phyloP scores from a whole-genome alignment of 768 basidiomycete genomes.

The Suillus placidus region DNA sequence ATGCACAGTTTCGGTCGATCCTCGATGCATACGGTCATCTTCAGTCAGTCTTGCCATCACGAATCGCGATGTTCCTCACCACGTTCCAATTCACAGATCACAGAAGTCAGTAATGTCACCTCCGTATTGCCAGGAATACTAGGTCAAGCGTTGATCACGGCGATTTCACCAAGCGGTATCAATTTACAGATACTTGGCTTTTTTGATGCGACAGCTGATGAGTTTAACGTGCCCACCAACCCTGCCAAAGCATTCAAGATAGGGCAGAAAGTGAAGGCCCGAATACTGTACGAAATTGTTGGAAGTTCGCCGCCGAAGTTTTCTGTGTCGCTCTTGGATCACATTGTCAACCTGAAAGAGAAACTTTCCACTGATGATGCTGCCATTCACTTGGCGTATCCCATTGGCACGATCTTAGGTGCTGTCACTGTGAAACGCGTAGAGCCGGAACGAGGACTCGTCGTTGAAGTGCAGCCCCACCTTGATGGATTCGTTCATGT shows the following conservation, averaged over 20 bases:
- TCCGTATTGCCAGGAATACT: slow-evolving; percentile 87
- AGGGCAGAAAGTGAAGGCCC: slow-evolving; percentile 79
- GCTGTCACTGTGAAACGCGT: slow-evolving; percentile 71
- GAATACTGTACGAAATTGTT: slow-evolving; percentile 82
- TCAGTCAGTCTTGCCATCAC: slow-evolving; percentile 46
- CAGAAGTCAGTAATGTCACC: slow-evolving; percentile 69
- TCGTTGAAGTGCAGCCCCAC: slow-evolving; percentile 60
- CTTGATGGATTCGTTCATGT: slow-evolving; percentile 89
- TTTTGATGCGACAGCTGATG: slow-evolving; percentile 89
- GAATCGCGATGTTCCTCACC: slow-evolving; percentile 5
- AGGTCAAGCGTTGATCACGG: slow-evolving; percentile 82
- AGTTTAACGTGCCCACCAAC: slow-evolving; percentile 65
- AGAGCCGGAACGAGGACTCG: slow-evolving; percentile 82
- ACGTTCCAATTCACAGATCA: slow-evolving; percentile 46
- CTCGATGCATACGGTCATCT: slow-evolving; percentile 49
- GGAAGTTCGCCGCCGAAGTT: slow-evolving; percentile 76
- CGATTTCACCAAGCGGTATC: slow-evolving; percentile 71
- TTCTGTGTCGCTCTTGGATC: slow-evolving; percentile 75
- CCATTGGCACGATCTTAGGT: slow-evolving; percentile 77
- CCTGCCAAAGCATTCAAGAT: slow-evolving; percentile 52
- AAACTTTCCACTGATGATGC: slow-evolving; percentile 28
- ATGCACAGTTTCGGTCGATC: slow-evolving; percentile 69
- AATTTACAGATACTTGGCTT: slow-evolving; percentile 90
- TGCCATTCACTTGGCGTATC: slow-evolving; percentile 60
- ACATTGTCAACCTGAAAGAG: slow-evolving; percentile 60